Base-by-base conservation (phyloP, 2,329 filamentous ascomycete genomes). In the Fusarium mundagurra region DNA sequence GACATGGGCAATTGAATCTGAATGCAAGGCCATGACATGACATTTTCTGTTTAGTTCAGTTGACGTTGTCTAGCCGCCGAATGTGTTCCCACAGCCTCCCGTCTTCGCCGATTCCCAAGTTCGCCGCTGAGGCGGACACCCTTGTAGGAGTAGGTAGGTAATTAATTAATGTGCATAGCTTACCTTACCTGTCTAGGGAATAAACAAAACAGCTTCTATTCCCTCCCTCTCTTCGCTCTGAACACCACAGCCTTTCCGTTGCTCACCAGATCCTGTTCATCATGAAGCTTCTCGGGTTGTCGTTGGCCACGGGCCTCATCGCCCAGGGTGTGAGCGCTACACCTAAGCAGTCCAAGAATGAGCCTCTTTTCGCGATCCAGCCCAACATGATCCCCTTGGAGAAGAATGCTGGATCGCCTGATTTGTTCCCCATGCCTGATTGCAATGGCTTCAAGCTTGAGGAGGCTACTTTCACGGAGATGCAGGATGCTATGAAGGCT, bases 401-500 rank as follows among this genome's bases (percentile, higher is more conserved):
- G 63, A 68, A 83, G 48, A 80, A 85, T 80, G 82, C 79, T 24
- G 81, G 81, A 44, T 80, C 84, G 8, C 62, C 77, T 3, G 69
- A 80, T 18, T 76, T 86, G 29, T 93, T 94, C 76, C 88, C 90
- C 6, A 92, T 93, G 91, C 85, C 84, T 2, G 80, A 79, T 18
- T 94, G 92, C 80, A 82, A 88, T 64, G 87, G 86, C 16, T 86
- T 93, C 73, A 83, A 84, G 54, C 84, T 94, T 22, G 91, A 93
- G 80, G 92, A 94, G 79, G 91, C 91, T 22, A 91, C 89, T 12
- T 92, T 94, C 70, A 91, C 93, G 71, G 83, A 92, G 68, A 87
- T 95, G 76, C 92, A 93, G 76, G 77, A 81, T 9, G 87, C 87
- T 36, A 86, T 94, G 85, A 75, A 75, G 12, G 80, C 81, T n/a